Percentiles rank a stretch among this genome's conserved stretches.
Conservation (phyloP, 805 yeast genomes). For the Komagataella phaffii region DNA sequence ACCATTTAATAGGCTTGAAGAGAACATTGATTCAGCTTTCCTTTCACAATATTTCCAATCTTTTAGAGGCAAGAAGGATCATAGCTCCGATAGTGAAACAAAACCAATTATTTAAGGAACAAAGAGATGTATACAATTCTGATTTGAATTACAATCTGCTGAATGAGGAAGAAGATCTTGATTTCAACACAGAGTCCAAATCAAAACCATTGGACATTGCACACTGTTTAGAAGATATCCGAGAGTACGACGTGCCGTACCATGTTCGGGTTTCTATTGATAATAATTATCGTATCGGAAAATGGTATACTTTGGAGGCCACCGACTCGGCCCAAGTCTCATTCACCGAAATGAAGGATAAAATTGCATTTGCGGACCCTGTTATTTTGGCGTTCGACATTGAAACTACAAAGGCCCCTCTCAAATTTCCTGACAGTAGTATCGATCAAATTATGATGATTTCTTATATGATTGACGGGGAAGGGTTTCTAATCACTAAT, state of each 20-base stretch:
- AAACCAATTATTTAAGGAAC: conserved; percentile 47
- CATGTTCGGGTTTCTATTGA: conserved; percentile 96
- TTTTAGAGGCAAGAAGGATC: conserved; percentile 59
- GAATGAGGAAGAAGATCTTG: conserved; percentile 18
- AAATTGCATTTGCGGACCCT: conserved; percentile 93
- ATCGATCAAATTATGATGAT: conserved; percentile 97
- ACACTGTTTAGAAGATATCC: conserved; percentile 59
- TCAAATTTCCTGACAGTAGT: conserved; percentile 87
- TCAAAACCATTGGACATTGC: conserved; percentile 35
- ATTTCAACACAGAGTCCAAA: conserved; percentile 6
- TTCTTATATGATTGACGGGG: conserved; percentile 98
- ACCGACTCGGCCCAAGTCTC: conserved; percentile 34
- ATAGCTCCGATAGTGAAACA: conserved; percentile 58
- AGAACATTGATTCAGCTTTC: conserved; percentile 50
- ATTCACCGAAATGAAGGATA: conserved; percentile 49
- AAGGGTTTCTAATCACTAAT: conserved; percentile 87
- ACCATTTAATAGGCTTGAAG: conserved; percentile 72
- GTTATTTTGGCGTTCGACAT: conserved; percentile 95
- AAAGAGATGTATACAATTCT: conserved; percentile 55
- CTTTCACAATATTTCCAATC: conserved; percentile 64
- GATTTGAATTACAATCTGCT: conserved; percentile 23
- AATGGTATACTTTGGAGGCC: conserved; percentile 81
- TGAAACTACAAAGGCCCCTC: conserved; percentile 92
- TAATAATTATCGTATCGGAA: conserved; percentile 75
- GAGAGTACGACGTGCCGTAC: conserved; percentile 94